These are phyloP conservation scores for Trichoderma breve DNA, from an alignment of 2,329 filamentous ascomycete species.

Conservation along the genomic window DNA sequence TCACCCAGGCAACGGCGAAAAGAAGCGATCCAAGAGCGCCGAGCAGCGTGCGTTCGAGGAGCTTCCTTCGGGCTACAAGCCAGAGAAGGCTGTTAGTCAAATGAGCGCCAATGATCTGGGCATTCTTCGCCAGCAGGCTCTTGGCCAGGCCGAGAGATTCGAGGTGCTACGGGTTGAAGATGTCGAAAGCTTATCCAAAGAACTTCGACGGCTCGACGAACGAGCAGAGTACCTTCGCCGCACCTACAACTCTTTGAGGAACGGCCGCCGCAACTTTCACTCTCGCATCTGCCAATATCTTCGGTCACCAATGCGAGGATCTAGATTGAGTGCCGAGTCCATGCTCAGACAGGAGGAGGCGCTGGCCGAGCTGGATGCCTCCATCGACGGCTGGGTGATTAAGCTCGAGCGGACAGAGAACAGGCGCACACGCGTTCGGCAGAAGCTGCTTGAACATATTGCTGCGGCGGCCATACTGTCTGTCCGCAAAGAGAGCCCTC, in stretches of 20 bases:
- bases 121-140: slow-evolving; percentile 57
- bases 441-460: slow-evolving; percentile 79
- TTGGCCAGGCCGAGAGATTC: slow-evolving; percentile 61
- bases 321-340: slow-evolving; percentile 70
- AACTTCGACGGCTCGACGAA: slow-evolving; percentile 73
- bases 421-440: slow-evolving; percentile 68
- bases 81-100: slow-evolving; percentile 49
- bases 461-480: slow-evolving; percentile 64
- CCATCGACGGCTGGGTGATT: slow-evolving; percentile 76
- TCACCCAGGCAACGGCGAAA: slow-evolving; percentile 39
- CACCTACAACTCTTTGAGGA: slow-evolving; percentile 71
- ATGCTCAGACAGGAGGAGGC: slow-evolving; percentile 80
- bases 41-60: slow-evolving; percentile 59
- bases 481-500: slow-evolving; percentile 21
- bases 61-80: slow-evolving; percentile 57
- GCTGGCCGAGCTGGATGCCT: slow-evolving; percentile 70
- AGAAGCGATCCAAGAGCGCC: slow-evolving; percentile 47
- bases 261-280: slow-evolving; percentile 75
- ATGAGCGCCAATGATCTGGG: slow-evolving; percentile 50
- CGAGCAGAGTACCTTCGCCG: slow-evolving; percentile 74
- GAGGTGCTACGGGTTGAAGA: slow-evolving; percentile 62
- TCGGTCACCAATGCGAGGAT: slow-evolving; percentile 61
- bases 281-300: slow-evolving; percentile 75
- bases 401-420: slow-evolving; percentile 83
- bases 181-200: slow-evolving; percentile 66